Conservation (phyloP, 1,139 yeast genomes). For the Hanseniaspora uvarum region DNA sequence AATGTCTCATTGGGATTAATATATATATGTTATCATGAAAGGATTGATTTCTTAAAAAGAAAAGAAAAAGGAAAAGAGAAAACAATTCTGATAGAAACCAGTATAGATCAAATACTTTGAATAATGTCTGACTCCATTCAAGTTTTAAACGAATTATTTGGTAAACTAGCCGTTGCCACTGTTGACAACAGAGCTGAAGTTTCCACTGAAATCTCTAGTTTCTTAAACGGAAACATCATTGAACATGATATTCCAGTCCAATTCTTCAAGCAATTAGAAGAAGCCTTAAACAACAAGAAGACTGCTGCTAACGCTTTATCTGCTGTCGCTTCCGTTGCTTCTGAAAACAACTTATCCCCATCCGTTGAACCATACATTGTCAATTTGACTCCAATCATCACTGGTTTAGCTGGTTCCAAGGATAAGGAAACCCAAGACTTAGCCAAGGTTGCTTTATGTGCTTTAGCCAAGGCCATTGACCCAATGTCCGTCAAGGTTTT, state of each 20-base stretch:
- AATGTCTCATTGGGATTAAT: too few relatives aligned
- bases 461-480: conserved; percentile 72
- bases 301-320: conserved; percentile 67
- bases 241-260: conserved; percentile 96
- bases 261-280: conserved; percentile 69
- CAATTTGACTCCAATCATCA: conserved; percentile 56
- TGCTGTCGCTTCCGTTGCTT: conserved; percentile 78
- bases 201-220: conserved; percentile 82
- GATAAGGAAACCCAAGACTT: conserved; percentile 59
- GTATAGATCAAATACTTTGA: conserved; percentile 15
- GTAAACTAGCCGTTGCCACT: conserved; percentile 81
- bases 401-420: conserved; percentile 85
- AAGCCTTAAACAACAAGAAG: conserved; percentile 74
- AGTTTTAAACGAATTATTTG: conserved; percentile 88
- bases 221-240: conserved; percentile 92
- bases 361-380: conserved; percentile 93
- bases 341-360: conserved; percentile 68
- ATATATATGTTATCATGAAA: background rate
- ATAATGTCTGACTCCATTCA: conserved; percentile 41
- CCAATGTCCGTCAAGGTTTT: conserved; percentile 88
- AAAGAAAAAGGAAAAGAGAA: background rate
- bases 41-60: background rate
- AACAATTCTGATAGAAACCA: conserved; percentile 2
- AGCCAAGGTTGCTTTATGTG: conserved; percentile 63
- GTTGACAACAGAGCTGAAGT: conserved; percentile 75